Base-by-base conservation (phyloP, 2,329 filamentous ascomycete genomes). In the Incumbomyces lentus region DNA sequence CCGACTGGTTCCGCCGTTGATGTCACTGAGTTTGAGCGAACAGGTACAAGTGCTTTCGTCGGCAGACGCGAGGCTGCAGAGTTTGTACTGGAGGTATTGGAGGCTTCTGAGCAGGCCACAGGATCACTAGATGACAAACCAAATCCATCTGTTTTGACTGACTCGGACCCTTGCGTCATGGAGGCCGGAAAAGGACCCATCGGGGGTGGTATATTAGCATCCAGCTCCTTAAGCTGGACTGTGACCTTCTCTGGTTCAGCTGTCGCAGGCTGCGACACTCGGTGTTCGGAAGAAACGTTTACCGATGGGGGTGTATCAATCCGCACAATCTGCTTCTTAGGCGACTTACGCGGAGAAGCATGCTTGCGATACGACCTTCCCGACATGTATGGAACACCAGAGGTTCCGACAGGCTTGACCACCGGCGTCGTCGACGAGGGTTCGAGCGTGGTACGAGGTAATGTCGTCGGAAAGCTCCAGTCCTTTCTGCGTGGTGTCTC, bases 401-500 rank as follows among this genome's bases (percentile, higher is more conserved):
- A 49, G 22, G 52, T 48, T 60, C 55, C 19, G 58, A 14, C 3
- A 11, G 46, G 39, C 7, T 26, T 43, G 17, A 6, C 81, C 66
- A 22, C 83, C 66, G 11, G 63, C 67, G 11, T 81, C 75, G 57
- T 81, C 78, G 79, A 76, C 13, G 32, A 10, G 26, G 40, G 40
- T 14, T 35, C 16, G 10, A 32, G 40, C 10, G 38, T 37, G 0
- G 92, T 96, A 19, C 81, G 79, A 2, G 92, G 92, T 1, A 98
- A 72, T 2, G 75, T 71, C 1, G 77, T 84, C 0, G 87, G 85
- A 59, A 86, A 95, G n/a, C 78, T 73, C 64, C 96, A 98, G 44
- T 79, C 73, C 26, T 74, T 70, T 66, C 89, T 92, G 59, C 84
- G 79, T 0, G 92, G 92, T 1, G 92, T 96, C 39, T 83, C 74